Base-by-base conservation (phyloP, 225 moss, liverwort and hornwort genomes). In the Antitrichia curtipendula region DNA sequence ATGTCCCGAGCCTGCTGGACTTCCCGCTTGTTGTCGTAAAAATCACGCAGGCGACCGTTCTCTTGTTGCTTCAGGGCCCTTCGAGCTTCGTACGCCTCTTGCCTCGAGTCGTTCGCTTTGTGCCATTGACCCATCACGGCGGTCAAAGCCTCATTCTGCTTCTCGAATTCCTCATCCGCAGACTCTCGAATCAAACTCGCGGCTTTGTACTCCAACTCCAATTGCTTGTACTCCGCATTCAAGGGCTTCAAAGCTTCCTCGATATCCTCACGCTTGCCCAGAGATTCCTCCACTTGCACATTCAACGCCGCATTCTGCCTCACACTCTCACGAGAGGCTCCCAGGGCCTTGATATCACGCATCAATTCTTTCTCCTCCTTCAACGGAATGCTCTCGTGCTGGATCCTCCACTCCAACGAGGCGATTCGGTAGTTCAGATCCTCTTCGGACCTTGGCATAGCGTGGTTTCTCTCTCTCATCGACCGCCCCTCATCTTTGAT, bases 301-400 rank as follows among this genome's bases (percentile, higher is more conserved):
- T 91, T 90, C n/a, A 89, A 85, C 63, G 92, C 91, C 16, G 94
- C 95, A 73, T 92, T 94, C 53, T 91, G 92, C 73, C 96, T 93
- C 41, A 97, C 95, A 52, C 85, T 90, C 74, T 95, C 97, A 36
- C 97, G 94, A 43, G 92, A 95, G 7, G 92, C 80, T 77, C 91
- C 91, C 57, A 97, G 90, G 83, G 83, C 85, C 89, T 95, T 97
- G 53, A 97, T 97, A 7, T 97, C 97, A 56, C 97, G 92, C 85
- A 97, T 85, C 85, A 96, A 63, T 85, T 91, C 92, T 89, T 95
- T 97, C 89, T 97, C 97, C 88, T 95, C 96, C 88, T 93, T 94
- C 64, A 97, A 70, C 5, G 95, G 88, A 54, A 96, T 96, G 86
- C 96, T 97, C 85, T 97, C 97, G 89, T 97, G 97, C 84, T 96